phyloP scores from a whole-genome alignment of 345 rosid genomes.

The Angophora floribunda region DNA sequence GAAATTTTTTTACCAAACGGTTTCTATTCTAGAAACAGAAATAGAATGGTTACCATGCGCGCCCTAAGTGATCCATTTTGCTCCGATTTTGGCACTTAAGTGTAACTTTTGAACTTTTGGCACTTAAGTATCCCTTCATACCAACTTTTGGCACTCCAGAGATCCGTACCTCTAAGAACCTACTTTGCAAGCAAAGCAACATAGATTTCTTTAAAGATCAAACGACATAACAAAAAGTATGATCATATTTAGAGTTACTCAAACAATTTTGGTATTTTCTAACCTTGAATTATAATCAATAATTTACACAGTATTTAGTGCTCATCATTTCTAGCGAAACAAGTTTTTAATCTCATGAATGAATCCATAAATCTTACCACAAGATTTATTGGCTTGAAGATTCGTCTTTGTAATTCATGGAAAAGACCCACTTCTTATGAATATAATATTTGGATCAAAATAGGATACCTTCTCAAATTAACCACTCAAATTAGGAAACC shows the following conservation, averaged over 20 bases:
- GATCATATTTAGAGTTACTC: background rate
- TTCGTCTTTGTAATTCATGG: background rate
- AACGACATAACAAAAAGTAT: background rate
- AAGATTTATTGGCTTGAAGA: background rate
- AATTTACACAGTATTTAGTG: too few species aligned
- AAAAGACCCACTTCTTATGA: background rate
- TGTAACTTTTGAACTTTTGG: too few species aligned
- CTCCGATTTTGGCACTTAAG: too few species aligned
- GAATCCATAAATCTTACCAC: background rate
- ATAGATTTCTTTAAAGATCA: background rate
- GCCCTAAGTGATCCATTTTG: too few species aligned
- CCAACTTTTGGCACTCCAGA: too few species aligned
- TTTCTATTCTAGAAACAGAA: too few species aligned
- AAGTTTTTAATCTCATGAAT: background rate
- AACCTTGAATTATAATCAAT: background rate
- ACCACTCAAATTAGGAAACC: background rate
- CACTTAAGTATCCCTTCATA: too few species aligned
- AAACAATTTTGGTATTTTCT: background rate
- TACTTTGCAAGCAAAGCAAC: background rate
- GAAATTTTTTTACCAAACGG: too few species aligned
- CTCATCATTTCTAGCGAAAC: background rate
- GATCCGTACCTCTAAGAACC: too few species aligned
- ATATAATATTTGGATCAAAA: background rate
- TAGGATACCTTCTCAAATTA: background rate
- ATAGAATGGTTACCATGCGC: too few species aligned